Base-by-base conservation (phyloP, 257 asterid genomes). In the Nicotiana attenuata region DNA sequence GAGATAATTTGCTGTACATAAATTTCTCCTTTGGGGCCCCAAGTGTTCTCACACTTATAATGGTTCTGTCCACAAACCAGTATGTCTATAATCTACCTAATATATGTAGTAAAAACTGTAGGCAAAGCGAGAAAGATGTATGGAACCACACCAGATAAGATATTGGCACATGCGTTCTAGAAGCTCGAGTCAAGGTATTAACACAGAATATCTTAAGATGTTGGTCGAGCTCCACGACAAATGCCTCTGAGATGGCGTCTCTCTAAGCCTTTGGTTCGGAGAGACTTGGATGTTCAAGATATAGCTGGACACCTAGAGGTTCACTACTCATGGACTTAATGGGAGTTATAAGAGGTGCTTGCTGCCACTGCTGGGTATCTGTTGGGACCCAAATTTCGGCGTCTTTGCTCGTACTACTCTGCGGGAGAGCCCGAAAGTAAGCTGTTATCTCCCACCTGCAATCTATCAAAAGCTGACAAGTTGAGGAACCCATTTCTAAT, bases 371-470 rank as follows among this genome's bases (percentile, higher is more conserved):
- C 89, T 87, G 91, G 26, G 89, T 84, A 83, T 92, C 97, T 2
- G 97, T 90, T 28, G 97, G 95, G 82, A 93, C 81, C 99, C 99
- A 95, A 88, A 86, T 85, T 41, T 91, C 94, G 3, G 94, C 90
- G 29, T 88, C 90, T 76, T 88, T 89, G 87, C 92, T 89, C 64
- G 88, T 85, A 88, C 90, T 81, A 26, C 80, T 83, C 78, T 93
- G 82, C 19, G 98, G 98, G 28, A 91, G 90, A 77, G 88, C 80
- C 1, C 90, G 92, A 53, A 95, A 93, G 83, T 92, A 95, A 69
- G 90, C 96, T 3, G 91, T 91, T 84, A 95, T 91, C 79, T 95
- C 99, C 99, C 98, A 95, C 89, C 94, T 93, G 89, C 97, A 93
- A 85, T 90, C 99, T 93, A 83, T 81, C 41, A 65, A 65, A 38